phyloP scores from a whole-genome alignment of 768 basidiomycete species.

The Wakefieldia striispora region DNA sequence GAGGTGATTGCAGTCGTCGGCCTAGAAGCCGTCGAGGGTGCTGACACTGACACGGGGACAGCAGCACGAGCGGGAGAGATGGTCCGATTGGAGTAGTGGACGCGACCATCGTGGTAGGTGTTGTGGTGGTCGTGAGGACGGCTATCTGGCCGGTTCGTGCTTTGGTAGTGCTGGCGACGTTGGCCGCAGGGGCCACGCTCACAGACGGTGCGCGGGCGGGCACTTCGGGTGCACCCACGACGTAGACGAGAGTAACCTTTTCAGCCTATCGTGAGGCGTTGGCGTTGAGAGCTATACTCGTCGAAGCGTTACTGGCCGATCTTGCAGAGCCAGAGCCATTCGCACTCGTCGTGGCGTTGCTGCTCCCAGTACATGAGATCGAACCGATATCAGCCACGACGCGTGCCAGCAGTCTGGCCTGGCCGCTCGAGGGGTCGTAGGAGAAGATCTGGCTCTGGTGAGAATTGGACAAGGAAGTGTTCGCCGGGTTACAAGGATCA shows the following conservation, averaged over 20 bases:
- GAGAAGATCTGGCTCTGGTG: no score
- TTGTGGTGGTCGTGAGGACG: conserved; percentile 21
- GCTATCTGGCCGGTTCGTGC: neutral
- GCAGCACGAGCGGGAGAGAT: conserved; percentile 14
- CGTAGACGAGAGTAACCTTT: conserved; percentile 56
- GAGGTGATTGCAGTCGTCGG: neutral
- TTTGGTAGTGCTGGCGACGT: neutral
- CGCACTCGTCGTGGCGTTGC: conserved; percentile 7
- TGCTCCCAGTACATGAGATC: neutral
- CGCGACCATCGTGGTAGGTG: conserved; percentile 23
- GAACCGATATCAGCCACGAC: conserved; percentile 12
- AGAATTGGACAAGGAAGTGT: conserved; percentile 4
- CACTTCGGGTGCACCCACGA: conserved; percentile 36
- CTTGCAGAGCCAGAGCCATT: neutral
- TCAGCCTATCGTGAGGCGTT: conserved; percentile 12
- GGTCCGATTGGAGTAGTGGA: conserved; percentile 1
- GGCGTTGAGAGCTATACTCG: conserved; percentile 10
- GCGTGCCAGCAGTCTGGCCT: conserved; percentile 47
- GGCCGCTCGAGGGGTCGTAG: conserved; percentile 43
- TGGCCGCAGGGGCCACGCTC: neutral
- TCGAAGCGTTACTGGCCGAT: conserved; percentile 16
- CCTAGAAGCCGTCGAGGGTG: conserved; percentile 1
- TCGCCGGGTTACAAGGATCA: conserved; percentile 11
- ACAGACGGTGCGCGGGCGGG: conserved; percentile 5
- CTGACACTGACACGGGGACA: conserved; percentile 6